Conservation (phyloP, 805 yeast species). For the Cyberlindnera nakhonratchasimensis region DNA sequence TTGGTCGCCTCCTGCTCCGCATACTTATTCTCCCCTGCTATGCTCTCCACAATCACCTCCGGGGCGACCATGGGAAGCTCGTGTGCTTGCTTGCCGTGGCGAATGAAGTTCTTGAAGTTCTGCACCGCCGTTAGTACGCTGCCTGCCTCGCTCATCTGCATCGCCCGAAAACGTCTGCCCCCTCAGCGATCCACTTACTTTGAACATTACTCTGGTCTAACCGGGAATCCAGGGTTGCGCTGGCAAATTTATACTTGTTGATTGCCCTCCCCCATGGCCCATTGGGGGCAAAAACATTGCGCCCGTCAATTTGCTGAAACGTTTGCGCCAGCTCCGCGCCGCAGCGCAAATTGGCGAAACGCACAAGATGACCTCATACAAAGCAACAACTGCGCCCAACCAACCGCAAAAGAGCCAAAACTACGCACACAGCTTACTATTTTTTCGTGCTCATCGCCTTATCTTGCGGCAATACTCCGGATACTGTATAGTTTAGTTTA, state of each 20-base stretch:
- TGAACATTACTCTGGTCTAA: too few species aligned
- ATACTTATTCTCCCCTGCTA: not conserved
- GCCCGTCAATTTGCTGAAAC: too few species aligned
- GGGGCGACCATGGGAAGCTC: slow-evolving; percentile 8
- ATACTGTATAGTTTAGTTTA: too few species aligned
- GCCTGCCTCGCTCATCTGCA: not conserved
- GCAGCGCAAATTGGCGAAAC: slow-evolving; percentile 1
- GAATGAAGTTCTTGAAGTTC: slow-evolving; percentile 41
- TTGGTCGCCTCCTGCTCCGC: not conserved
- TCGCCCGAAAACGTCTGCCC: too few species aligned
- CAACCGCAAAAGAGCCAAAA: too few species aligned
- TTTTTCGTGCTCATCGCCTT: too few species aligned
- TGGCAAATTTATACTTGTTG: not conserved
- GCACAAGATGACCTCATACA: not conserved
- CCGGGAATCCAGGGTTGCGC: not conserved
- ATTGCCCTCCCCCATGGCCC: too few species aligned
- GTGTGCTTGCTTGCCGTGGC: slow-evolving; percentile 41
- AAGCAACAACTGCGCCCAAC: not conserved
- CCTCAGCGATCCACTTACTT: too few species aligned
- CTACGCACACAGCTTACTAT: too few species aligned
- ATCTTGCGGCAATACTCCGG: too few species aligned
- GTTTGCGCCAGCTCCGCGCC: not conserved
- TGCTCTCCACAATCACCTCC: slow-evolving; percentile 6
- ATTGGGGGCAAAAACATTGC: too few species aligned
- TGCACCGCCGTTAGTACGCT: slow-evolving; percentile 16